phyloP scores from a whole-genome alignment of 495 filamentous ascomycete genomes.

The Talaromyces liani region DNA sequence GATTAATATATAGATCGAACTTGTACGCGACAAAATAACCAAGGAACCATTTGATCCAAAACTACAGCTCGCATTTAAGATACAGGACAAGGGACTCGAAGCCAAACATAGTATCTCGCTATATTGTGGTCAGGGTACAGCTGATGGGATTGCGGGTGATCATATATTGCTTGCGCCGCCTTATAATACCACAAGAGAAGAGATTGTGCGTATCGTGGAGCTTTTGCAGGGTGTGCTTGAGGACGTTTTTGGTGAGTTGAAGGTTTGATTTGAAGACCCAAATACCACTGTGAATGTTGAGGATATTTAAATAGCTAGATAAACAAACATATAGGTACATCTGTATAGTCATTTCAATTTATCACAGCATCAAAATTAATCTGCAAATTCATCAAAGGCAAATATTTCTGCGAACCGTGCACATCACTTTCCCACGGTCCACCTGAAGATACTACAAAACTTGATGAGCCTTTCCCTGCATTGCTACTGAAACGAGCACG shows the following conservation, averaged over 20 bases:
- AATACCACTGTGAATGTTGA: not conserved
- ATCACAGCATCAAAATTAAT: not conserved
- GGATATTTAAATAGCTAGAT: not conserved
- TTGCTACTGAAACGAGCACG: not conserved
- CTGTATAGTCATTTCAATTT: not conserved
- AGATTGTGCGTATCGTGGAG: constrained; percentile 53
- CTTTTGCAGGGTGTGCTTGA: constrained; percentile 27
- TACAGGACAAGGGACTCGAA: constrained; percentile 47
- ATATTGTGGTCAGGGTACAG: constrained; percentile 63
- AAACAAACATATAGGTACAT: not conserved
- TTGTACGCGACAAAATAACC: constrained; percentile 46
- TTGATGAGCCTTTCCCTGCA: not conserved
- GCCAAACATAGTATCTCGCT: constrained; percentile 53
- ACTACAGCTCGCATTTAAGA: constrained; percentile 27
- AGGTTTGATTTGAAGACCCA: too few species aligned
- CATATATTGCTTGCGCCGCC: constrained; percentile 70
- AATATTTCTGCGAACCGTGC: not conserved
- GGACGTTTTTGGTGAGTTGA: constrained; percentile 20
- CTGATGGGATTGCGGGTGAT: constrained; percentile 62
- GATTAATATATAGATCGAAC: constrained; percentile 40
- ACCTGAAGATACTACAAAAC: not conserved
- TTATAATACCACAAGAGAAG: constrained; percentile 57
- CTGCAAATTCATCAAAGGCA: not conserved
- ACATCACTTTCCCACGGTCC: not conserved
- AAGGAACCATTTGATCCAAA: constrained; percentile 46